A percentile compares a stretch with the other conserved stretches of the same genome.
Conservation (phyloP, 116 monocot species). For the Cymodocea nodosa region DNA sequence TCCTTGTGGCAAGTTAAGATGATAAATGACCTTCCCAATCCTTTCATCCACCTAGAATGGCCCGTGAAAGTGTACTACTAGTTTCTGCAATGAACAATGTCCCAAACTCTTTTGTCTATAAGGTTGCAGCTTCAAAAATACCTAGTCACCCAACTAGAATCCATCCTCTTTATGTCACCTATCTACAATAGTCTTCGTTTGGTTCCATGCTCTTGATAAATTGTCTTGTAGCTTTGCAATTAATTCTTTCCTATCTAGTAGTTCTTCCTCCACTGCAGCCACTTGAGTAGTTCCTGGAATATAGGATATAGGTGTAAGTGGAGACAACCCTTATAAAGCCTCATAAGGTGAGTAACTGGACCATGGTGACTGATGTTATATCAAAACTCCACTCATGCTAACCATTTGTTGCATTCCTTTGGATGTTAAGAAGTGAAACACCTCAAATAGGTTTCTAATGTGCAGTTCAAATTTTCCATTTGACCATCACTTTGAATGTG, state of each 20-base stretch:
- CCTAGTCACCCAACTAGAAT: too few species aligned
- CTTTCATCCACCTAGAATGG: not conserved
- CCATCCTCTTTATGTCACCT: too few species aligned
- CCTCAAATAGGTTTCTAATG: not conserved
- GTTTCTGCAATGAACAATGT: too few species aligned
- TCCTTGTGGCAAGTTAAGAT: not conserved
- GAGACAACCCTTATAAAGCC: not conserved
- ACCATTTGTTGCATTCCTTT: not conserved
- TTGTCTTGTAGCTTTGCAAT: not conserved
- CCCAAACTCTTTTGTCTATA: too few species aligned
- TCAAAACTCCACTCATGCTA: slow-evolving; percentile 6
- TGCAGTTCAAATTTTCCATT: not conserved
- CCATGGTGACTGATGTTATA: not conserved
- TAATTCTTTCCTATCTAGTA: not conserved
- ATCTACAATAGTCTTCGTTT: slow-evolving; percentile 9
- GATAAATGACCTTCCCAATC: not conserved
- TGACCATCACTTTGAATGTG: not conserved
- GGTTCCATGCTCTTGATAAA: not conserved
- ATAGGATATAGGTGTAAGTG: not conserved
- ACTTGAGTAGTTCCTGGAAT: not conserved
- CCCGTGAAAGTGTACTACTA: not conserved
- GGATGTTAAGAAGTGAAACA: not conserved
- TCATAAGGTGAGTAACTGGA: not conserved
- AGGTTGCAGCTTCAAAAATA: too few species aligned
- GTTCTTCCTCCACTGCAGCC: not conserved